Evolutionary conservation across 2,329 filamentous ascomycete genomes (phyloP), one percentile per base, ranked within the genome.

Genomic region (Aureobasidium sp.): DNA sequence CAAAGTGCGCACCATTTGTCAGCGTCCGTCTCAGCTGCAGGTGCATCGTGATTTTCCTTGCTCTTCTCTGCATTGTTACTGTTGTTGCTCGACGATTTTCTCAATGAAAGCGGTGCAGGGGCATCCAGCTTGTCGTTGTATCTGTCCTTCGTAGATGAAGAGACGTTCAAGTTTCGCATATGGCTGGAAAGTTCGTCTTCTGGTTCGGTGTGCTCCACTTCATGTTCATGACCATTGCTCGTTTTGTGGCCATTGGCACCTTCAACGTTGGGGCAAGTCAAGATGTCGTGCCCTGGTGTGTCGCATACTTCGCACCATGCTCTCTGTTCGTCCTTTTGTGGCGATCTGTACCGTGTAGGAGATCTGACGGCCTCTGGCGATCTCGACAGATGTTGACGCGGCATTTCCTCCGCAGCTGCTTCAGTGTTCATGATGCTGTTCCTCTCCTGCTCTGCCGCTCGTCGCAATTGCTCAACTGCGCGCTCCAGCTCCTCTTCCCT

Each of bases 1-100:
- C 94, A 99, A 48, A 97, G 81, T 17, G 94, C 94, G 75, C 94
- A 99, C 94, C 94, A 99, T 77, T 96, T 97, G 65, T 87, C 84
- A 61, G 87, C 84, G 70, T 97, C 91, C 17, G 71, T 71, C 22
- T 71, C 69, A 11, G 66, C 67, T 17, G 67, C 69, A 17, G 48
- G 56, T n/a, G 44, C 61, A 37, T 61, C 64, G 1, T 37, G 29
- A 15, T 11, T n/a, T 34, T 58, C 55, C 11, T 37, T 37, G 22
- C 15, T 34, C 45, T 51, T 42, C 7, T 49, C 57, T 22, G 36
- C 37, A 25, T 37, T 36, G 57, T 41, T 60, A 25, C 57, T 60
- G 17, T 36, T 36, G 44, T 60, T 60, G 36, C 44, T 49, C 62
- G 22, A 52, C 31, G 22, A 65, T 61, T 44, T 61, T 27, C 61